phyloP scores from a whole-genome alignment of 2,329 filamentous ascomycete species.

The Mycogone perniciosa region DNA sequence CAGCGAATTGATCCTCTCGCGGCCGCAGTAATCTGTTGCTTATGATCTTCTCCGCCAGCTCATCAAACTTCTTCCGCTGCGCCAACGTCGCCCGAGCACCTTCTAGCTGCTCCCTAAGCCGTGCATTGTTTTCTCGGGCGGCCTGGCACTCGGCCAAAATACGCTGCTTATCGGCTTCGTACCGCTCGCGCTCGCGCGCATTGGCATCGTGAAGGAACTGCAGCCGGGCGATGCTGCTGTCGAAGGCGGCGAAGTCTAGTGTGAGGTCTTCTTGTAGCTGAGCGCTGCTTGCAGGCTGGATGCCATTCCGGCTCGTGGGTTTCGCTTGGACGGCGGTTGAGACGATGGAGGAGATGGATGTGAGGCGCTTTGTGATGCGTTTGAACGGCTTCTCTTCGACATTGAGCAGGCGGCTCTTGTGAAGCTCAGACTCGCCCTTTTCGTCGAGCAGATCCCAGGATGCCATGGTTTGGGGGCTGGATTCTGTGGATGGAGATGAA shows the following conservation, averaged over 20 bases:
- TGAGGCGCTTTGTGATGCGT: slow-evolving; percentile 75
- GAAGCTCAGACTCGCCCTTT: slow-evolving; percentile 73
- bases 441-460: slow-evolving; percentile 65
- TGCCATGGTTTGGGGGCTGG: slow-evolving; percentile 28
- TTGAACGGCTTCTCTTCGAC: slow-evolving; percentile 92
- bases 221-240: slow-evolving; percentile 78
- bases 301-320: slow-evolving; percentile 32
- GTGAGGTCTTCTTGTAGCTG: slow-evolving; percentile 73
- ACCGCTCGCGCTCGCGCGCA: slow-evolving; percentile 73
- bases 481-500: background rate
- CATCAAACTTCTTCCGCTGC: slow-evolving; percentile 79
- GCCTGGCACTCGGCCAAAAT: slow-evolving; percentile 73
- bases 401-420: slow-evolving; percentile 78
- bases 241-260: slow-evolving; percentile 83
- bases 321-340: slow-evolving; percentile 19
- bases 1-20: slow-evolving; percentile 73
- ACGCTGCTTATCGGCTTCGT: slow-evolving; percentile 69
- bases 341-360: slow-evolving; percentile 60
- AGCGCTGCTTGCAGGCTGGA: slow-evolving; percentile 39
- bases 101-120: slow-evolving; percentile 68
- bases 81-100: slow-evolving; percentile 68
- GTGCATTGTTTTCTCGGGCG: slow-evolving; percentile 68
- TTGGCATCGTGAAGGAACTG: slow-evolving; percentile 85
- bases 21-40: slow-evolving; percentile 72
- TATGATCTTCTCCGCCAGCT: slow-evolving; percentile 80